Evolutionary conservation across 2,329 filamentous ascomycete genomes (phyloP), one percentile per base, ranked within the genome.

Genomic region (Ceratocystis ficicola): DNA sequence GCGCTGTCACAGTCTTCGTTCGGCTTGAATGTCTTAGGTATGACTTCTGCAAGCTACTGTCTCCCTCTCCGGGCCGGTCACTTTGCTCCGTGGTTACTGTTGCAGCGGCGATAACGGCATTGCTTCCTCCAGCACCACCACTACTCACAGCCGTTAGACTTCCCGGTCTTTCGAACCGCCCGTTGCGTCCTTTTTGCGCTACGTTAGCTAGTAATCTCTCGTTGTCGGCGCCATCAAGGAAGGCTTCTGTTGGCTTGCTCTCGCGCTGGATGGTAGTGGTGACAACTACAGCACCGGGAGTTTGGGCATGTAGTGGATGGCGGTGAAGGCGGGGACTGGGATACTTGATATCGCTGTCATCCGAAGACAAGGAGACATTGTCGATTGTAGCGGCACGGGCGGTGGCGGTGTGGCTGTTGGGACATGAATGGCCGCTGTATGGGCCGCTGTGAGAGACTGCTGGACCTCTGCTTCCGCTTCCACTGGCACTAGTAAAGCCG

Each of bases 251-350:
- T 1, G 72, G 72, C n/a, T 71, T 71, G 67, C 71, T 74, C 63
- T 76, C 73, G 32, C 73, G 70, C 68, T 73, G 70, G 65, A 76
- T 76, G 5, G 75, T 75, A 5, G 74, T 77, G n/a, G 75, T 76
- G 22, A 75, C 72, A 44, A 75, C 64, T 20, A 76, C 75, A 41
- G 67, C 69, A 68, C 64, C 68, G 61, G 22, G 69, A 2, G 55
- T 25, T 25, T 32, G 25, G 6, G 60, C 32, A 6, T 59, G 44
- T 36, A 41, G 59, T 12, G 46, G 61, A 15, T 30, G 55, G 44
- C 32, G 48, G 63, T 59, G 32, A 36, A 22, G 32, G 32, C 32
- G 44, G 20, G 52, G 10, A 17, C 28, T 1, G 22, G 52, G 36
- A 44, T 61, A 36, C 44, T 60, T 61, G 66, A 57, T 65, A 62